Percentiles rank a stretch among this genome's conserved stretches.
Evolutionary conservation across 2,329 filamentous ascomycete genomes (phyloP).

Genomic region (Bipolaris oryzae): DNA sequence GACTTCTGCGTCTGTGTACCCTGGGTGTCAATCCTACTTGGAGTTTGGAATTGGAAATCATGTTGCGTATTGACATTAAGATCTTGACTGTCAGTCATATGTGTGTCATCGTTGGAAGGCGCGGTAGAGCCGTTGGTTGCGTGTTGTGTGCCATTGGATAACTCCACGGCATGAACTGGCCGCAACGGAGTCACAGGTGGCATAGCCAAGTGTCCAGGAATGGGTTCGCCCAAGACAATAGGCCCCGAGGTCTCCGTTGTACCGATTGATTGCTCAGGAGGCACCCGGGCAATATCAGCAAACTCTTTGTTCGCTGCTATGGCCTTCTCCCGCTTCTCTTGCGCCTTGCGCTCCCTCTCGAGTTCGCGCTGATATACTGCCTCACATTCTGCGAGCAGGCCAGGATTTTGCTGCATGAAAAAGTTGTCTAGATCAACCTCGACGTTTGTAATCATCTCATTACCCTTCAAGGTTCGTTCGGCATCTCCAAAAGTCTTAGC

Average conservation of each 20-base stretch:
- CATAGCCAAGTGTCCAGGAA: conserved; percentile 58
- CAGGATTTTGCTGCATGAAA: conserved; percentile 65
- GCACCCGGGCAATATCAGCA: conserved; percentile 49
- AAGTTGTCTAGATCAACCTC: conserved; percentile 84
- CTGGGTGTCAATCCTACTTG: conserved; percentile 37
- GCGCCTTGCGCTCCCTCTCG: conserved; percentile 65
- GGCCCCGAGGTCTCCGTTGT: conserved; percentile 54
- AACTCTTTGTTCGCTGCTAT: conserved; percentile 48
- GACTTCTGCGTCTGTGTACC: conserved; percentile 62
- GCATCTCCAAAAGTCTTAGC: conserved; percentile 81
- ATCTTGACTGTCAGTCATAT: conserved; percentile 54
- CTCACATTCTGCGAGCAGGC: conserved; percentile 70
- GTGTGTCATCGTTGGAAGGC: conserved; percentile 52
- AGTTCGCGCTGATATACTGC: conserved; percentile 73
- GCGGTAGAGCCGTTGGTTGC: conserved; percentile 52
- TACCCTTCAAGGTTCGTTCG: conserved; percentile 82
- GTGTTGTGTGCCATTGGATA: conserved; percentile 63
- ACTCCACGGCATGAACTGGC: conserved; percentile 55
- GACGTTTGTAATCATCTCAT: conserved; percentile 90
- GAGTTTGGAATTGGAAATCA: conserved; percentile 42
- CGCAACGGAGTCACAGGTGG: conserved; percentile 53
- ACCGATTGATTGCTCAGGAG: conserved; percentile 51
- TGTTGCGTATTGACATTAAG: conserved; percentile 40
- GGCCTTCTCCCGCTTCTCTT: conserved; percentile 58
- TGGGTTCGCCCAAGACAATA: conserved; percentile 65